These are phyloP conservation scores for Aspergillus nanangensis DNA, from an alignment of 495 filamentous ascomycete genomes.

Conservation along the genomic window DNA sequence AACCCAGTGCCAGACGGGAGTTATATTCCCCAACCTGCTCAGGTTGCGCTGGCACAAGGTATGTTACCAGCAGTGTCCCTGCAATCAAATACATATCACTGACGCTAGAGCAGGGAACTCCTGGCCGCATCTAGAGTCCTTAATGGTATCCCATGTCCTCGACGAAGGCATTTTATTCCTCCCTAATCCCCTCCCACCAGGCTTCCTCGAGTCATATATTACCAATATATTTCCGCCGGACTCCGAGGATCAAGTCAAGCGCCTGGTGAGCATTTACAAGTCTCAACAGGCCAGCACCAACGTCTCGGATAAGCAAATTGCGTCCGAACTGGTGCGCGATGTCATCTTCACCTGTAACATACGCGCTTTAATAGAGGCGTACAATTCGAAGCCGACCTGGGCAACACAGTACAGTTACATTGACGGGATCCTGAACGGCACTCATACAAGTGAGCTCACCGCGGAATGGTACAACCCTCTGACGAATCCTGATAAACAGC, in stretches of 20 bases:
- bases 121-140: slow-evolving; percentile 29
- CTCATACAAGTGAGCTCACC: neutral
- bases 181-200: neutral
- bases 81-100: neutral
- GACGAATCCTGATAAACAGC: neutral
- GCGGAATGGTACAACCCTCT: slow-evolving; percentile 1
- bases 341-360: slow-evolving; percentile 2
- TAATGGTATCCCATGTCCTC: slow-evolving; percentile 36
- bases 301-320: neutral
- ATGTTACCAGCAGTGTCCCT: neutral
- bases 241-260: neutral
- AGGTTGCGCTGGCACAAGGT: slow-evolving; percentile 38
- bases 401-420: slow-evolving; percentile 2
- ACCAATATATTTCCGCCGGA: neutral
- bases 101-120: slow-evolving; percentile 26
- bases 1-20: slow-evolving; percentile 41
- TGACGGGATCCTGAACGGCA: slow-evolving; percentile 1
- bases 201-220: neutral
- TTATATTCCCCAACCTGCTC: slow-evolving; percentile 40
- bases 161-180: slow-evolving; percentile 35
- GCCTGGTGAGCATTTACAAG: neutral
- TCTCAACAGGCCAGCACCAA: neutral
- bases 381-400: neutral
- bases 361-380: neutral
- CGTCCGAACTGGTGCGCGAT: neutral